These are phyloP conservation scores for Arthrobotrys musiformis DNA, from an alignment of 2,329 filamentous ascomycete species.

Conservation along the genomic window DNA sequence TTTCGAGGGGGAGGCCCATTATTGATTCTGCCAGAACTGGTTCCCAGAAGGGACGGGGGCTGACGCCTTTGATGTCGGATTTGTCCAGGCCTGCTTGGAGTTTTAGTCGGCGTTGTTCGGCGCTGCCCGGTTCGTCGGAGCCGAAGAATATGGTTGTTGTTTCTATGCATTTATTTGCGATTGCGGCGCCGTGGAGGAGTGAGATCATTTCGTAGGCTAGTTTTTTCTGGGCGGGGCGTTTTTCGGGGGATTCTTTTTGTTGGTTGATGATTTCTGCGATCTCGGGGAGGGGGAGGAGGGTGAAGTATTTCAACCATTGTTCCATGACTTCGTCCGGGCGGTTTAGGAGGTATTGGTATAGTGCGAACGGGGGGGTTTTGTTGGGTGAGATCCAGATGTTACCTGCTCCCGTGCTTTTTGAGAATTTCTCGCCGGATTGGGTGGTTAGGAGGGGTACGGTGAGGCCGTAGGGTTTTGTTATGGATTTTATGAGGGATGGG, in stretches of 20 bases:
- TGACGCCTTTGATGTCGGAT: constrained; percentile 24
- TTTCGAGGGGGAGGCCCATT: constrained; percentile 29
- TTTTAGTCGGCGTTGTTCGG: not conserved
- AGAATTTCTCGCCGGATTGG: constrained; percentile 86
- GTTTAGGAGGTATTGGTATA: constrained; percentile 78
- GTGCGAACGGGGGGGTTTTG: constrained; percentile 79
- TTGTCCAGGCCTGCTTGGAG: not conserved
- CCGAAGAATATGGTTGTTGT: constrained; percentile 36
- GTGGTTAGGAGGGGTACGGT: constrained; percentile 92
- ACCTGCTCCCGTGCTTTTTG: constrained; percentile 79
- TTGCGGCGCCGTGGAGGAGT: constrained; percentile 77
- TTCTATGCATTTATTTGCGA: constrained; percentile 72
- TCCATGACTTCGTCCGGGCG: constrained; percentile 84
- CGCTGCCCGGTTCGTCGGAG: not conserved
- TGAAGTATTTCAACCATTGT: constrained; percentile 85
- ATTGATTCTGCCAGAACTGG: not conserved
- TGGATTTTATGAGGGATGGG: constrained; percentile 29
- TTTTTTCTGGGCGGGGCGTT: constrained; percentile 81
- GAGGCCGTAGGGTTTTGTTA: constrained; percentile 76
- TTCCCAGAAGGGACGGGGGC: constrained; percentile 26
- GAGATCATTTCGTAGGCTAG: constrained; percentile 84
- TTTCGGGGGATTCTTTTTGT: constrained; percentile 75
- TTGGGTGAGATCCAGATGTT: constrained; percentile 91
- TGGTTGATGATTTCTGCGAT: constrained; percentile 75
- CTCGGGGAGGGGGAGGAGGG: constrained; percentile 78